phyloP scores from a whole-genome alignment of 2,329 filamentous ascomycete species.

The Biscogniauxia mediterranea region DNA sequence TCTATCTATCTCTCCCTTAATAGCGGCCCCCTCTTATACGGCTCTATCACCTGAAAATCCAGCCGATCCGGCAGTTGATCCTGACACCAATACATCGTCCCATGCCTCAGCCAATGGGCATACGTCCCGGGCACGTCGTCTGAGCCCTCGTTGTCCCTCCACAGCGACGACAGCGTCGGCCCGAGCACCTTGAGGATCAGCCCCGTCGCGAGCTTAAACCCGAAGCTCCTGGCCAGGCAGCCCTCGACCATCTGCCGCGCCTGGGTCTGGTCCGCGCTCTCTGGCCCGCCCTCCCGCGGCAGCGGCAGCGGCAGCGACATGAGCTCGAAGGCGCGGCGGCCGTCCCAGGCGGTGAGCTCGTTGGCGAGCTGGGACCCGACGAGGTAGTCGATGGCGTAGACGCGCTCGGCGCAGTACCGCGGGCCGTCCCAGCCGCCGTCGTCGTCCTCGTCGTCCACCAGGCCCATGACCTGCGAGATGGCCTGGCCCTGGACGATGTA shows the following conservation, averaged over 20 bases:
- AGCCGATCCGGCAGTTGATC: constrained; percentile 37
- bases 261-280: constrained; percentile 44
- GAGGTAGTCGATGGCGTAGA: constrained; percentile 52
- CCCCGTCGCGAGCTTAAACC: constrained; percentile 55
- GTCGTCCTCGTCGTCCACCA: constrained; percentile 47
- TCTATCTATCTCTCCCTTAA: constrained; percentile 23
- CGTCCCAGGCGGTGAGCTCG: constrained; percentile 50
- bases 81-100: constrained; percentile 46
- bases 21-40: constrained; percentile 40
- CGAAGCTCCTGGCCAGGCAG: constrained; percentile 49
- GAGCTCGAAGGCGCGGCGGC: constrained; percentile 47
- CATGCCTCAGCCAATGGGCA: constrained; percentile 53
- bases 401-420: constrained; percentile 44
- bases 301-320: constrained; percentile 41
- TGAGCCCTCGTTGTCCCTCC: constrained; percentile 48
- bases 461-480: constrained; percentile 49
- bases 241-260: constrained; percentile 52
- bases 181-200: constrained; percentile 49
- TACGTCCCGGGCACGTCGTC: constrained; percentile 52
- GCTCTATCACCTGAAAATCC: constrained; percentile 34
- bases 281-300: constrained; percentile 38
- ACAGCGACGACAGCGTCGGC: constrained; percentile 51
- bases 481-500: constrained; percentile 58
- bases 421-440: constrained; percentile 54
- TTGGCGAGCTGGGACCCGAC: constrained; percentile 52